Evolutionary conservation across 305 asterid species (phyloP).

Genomic region (Fraxinus nigra): DNA sequence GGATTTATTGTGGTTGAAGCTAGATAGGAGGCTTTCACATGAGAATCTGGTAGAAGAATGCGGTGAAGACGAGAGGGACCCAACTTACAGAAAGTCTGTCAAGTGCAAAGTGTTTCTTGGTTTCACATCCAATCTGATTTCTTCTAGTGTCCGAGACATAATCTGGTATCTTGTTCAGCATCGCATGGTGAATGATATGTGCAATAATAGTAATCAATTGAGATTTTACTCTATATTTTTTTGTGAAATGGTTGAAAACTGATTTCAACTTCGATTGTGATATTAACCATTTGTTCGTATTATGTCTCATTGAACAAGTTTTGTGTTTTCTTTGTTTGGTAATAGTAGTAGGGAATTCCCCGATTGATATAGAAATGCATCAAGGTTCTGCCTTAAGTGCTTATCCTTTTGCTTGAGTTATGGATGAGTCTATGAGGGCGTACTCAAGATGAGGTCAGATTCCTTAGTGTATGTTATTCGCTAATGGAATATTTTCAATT

Average conservation of each 20-base stretch:
- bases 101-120: constrained; percentile 87
- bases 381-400: background rate
- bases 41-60: constrained; percentile 67
- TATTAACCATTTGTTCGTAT: background rate
- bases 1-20: constrained; percentile 52
- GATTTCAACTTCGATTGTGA: background rate
- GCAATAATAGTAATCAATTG: background rate
- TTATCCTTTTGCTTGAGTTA: background rate
- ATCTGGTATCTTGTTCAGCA: constrained; percentile 80
- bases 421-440: background rate
- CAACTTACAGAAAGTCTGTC: constrained; percentile 58
- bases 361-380: background rate
- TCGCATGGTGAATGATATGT: constrained; percentile 61
- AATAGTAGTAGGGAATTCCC: background rate
- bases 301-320: background rate
- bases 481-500: background rate
- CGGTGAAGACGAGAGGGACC: constrained; percentile 61
- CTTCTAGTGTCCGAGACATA: constrained; percentile 82
- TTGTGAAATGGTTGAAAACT: background rate
- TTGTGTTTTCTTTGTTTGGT: background rate
- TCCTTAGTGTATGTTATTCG: background rate
- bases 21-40: constrained; percentile 90
- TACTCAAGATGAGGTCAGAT: background rate
- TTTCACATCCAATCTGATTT: constrained; percentile 86
- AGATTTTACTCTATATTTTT: background rate